Conservation (phyloP, 2,329 filamentous ascomycete genomes). For the Cytospora schulzeri region DNA sequence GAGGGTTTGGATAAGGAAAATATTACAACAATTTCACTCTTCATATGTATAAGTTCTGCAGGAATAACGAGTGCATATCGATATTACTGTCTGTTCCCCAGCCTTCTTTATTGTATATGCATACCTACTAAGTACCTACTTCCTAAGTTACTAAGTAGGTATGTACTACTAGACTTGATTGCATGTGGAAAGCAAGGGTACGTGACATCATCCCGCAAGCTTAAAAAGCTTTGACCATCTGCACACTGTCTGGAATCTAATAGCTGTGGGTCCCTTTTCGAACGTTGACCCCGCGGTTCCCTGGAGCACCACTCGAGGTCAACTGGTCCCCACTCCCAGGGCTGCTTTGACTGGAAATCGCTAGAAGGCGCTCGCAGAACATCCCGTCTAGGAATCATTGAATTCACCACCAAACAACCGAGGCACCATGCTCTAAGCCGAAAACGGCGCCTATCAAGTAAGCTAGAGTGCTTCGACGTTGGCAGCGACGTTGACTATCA, state of each 20-base stretch:
- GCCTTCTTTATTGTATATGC: too few species aligned
- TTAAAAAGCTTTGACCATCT: background rate
- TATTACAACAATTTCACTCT: background rate
- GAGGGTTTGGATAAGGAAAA: background rate
- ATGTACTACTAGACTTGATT: too few species aligned
- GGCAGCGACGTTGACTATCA: background rate
- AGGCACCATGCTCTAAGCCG: constrained; percentile 4
- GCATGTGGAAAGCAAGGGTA: too few species aligned
- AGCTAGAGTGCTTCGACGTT: background rate
- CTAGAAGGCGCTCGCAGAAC: constrained; percentile 6
- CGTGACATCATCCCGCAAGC: background rate
- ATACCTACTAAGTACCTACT: too few species aligned
- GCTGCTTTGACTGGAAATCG: constrained; percentile 3
- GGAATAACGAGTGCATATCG: too few species aligned
- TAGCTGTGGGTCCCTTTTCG: background rate
- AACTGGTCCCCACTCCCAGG: background rate
- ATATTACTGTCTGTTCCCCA: too few species aligned
- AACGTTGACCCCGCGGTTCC: background rate
- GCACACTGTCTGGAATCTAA: background rate
- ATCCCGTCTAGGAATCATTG: background rate
- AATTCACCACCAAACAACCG: background rate
- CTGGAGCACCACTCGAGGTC: too few species aligned
- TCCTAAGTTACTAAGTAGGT: too few species aligned
- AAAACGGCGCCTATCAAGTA: background rate
- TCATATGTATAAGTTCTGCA: background rate